phyloP scores from a whole-genome alignment of 208 protist species.

The Trypanosoma avium region DNA sequence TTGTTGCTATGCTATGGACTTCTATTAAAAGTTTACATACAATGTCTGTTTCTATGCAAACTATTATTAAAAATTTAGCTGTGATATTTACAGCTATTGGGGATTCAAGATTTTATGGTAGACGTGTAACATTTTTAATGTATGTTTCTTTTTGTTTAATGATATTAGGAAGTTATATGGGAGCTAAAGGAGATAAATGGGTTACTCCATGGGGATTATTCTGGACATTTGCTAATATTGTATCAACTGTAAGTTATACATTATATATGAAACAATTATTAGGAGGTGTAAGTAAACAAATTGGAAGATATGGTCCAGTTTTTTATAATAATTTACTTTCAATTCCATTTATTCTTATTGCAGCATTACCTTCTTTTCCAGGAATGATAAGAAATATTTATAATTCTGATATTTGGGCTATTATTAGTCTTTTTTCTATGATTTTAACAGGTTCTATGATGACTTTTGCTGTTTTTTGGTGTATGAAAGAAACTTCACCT shows the following conservation, averaged over 20 bases:
- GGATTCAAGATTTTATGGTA: slow-evolving; percentile 68
- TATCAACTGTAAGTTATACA: slow-evolving; percentile 72
- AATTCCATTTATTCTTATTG: slow-evolving; percentile 61
- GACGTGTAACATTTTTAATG: slow-evolving; percentile 46
- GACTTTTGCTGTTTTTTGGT: slow-evolving; percentile 89
- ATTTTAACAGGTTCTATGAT: slow-evolving; percentile 66
- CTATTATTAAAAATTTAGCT: slow-evolving; percentile 82
- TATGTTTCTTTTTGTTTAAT: slow-evolving; percentile 31
- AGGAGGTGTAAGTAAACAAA: slow-evolving; percentile 41
- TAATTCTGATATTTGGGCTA: slow-evolving; percentile 12
- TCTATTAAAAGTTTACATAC: slow-evolving; percentile 80
- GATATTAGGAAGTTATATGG: slow-evolving; percentile 23
- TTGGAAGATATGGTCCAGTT: slow-evolving; percentile 79
- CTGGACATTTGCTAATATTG: slow-evolving; percentile 84
- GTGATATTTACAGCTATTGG: slow-evolving; percentile 80
- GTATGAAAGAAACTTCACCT: slow-evolving; percentile 85
- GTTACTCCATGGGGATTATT: slow-evolving; percentile 72
- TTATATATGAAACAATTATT: slow-evolving; percentile 86
- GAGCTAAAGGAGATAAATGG: slow-evolving; percentile 61
- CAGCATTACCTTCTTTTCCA: slow-evolving; percentile 8
- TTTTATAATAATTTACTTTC: slow-evolving; percentile 91
- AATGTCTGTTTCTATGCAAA: slow-evolving; percentile 88
- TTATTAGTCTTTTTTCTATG: slow-evolving; percentile 45
- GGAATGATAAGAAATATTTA: slow-evolving; percentile 18
- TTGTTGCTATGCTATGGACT: slow-evolving; percentile 82